Base-by-base conservation (phyloP, 768 basidiomycete species). In the Lenzites betulinus region DNA sequence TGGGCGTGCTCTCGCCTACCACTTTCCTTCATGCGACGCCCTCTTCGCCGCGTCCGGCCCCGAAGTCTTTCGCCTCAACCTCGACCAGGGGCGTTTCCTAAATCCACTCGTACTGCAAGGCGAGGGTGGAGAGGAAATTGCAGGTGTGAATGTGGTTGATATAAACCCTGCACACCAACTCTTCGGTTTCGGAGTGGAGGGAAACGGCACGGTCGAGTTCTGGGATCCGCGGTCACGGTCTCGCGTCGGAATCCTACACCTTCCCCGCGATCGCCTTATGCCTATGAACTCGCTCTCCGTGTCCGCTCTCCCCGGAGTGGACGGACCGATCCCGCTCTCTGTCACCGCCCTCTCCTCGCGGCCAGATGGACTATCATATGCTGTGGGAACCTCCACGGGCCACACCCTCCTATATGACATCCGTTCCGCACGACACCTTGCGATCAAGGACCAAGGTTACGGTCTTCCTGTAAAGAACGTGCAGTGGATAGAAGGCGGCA, bases 371-470 rank as follows among this genome's bases (percentile, higher is more conserved):
- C 80, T 99, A 20, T 93, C 93, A 18, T 89, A 98, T 64, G 97
- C 96, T 0, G 80, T 98, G 36, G 97, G 96, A 15, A 98, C 96
- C 1, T 94, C 92, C 9, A 93, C 94, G 0, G 97, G 97, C 0
- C 95, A 98, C 70, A 94, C 93, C 0, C 76, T 98, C 4, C 79
- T 99, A 15, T 99, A 98, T 72, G 97, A 99, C 71, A 85, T 99
- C 67, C 89, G 97, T 46, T 87, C 91, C 9, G 82, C 88, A 5
- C 82, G 81, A 39, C 88, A 93, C 23, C 95, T 90, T 66, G 94
- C 93, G 1, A 70, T 87, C 61, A 98, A 99, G 70, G 97, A 99
- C 70, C 97, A 98, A 75, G 97, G 97, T 0, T 98, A 98, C 66
- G 96, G 96, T 1, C 75, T 98, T 46, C 90, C 95, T 0, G 80